phyloP scores from a whole-genome alignment of 495 filamentous ascomycete species.

The Aspergillus ostianus region DNA sequence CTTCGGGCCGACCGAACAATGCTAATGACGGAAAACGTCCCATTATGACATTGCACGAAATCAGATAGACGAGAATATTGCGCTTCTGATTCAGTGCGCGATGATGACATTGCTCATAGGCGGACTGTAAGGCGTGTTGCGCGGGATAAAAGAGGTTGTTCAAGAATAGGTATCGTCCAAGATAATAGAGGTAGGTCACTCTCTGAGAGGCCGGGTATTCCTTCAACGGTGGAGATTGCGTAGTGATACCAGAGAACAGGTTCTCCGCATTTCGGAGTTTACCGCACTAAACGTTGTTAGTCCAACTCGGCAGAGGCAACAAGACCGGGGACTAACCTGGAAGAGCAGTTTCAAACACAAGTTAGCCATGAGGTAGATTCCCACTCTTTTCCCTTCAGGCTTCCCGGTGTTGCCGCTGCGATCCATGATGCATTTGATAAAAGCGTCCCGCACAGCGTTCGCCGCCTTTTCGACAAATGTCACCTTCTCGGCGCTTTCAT shows the following conservation, averaged over 20 bases:
- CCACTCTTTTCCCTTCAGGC: conserved; percentile 79
- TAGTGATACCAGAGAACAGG: conserved; percentile 85
- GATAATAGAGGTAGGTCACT: conserved; percentile 91
- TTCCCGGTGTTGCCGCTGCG: conserved; percentile 56
- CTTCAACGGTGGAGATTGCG: conserved; percentile 72
- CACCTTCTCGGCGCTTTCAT: conserved; percentile 59
- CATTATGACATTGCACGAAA: conserved; percentile 77
- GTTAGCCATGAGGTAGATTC: conserved; percentile 89
- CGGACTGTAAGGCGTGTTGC: conserved; percentile 67
- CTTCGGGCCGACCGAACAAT: conserved; percentile 70
- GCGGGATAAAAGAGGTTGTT: conserved; percentile 78
- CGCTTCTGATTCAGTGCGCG: conserved; percentile 68
- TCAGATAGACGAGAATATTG: conserved; percentile 79
- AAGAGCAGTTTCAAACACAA: conserved; percentile 86
- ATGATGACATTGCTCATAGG: conserved; percentile 75
- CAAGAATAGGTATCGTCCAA: conserved; percentile 83
- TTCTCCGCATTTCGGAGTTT: conserved; percentile 69
- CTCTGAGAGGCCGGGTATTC: conserved; percentile 84
- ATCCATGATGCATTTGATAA: conserved; percentile 87
- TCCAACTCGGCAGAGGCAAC: neutral
- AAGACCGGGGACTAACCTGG: conserved; percentile 50
- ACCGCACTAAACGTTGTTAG: conserved; percentile 38
- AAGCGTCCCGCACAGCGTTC: conserved; percentile 84
- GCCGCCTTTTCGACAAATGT: conserved; percentile 81
- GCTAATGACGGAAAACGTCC: conserved; percentile 74